These are phyloP conservation scores for Candida tropicalis DNA, from an alignment of 1,139 yeast genomes.

Conservation along the genomic window DNA sequence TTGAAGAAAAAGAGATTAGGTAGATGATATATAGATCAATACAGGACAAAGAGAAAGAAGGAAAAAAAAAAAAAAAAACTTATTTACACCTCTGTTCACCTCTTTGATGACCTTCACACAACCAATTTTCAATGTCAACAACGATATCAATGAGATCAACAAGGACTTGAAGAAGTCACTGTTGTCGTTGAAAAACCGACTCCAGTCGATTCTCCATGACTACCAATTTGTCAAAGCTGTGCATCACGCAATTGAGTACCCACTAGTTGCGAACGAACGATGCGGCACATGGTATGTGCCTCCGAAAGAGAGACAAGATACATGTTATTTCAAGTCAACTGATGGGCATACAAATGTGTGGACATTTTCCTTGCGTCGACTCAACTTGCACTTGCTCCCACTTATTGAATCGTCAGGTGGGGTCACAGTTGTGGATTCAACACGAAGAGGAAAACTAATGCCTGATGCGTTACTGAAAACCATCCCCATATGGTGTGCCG, in stretches of 20 bases:
- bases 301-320: constrained; percentile 14
- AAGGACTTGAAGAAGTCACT: constrained; percentile 54
- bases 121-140: constrained; percentile 16
- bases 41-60: neutral
- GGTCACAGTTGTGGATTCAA: constrained; percentile 74
- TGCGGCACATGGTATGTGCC: constrained; percentile 88
- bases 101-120: constrained; percentile 22
- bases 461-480: constrained; percentile 90
- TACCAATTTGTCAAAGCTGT: constrained; percentile 32
- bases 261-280: constrained; percentile 73
- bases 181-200: constrained; percentile 58
- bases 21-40: neutral
- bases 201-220: constrained; percentile 72
- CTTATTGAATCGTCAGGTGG: constrained; percentile 46
- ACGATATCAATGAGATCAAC: constrained; percentile 27
- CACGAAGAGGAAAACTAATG: constrained; percentile 78
- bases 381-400: constrained; percentile 71
- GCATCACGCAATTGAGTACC: constrained; percentile 23
- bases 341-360: constrained; percentile 87
- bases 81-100: neutral
- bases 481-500: constrained; percentile 90
- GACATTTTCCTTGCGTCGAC: constrained; percentile 71
- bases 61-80: constrained; percentile 1
- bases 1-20: constrained; percentile 27
- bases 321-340: constrained; percentile 83